Base-by-base conservation (phyloP, 2,329 filamentous ascomycete species). In the Xylariaceae sp. region DNA sequence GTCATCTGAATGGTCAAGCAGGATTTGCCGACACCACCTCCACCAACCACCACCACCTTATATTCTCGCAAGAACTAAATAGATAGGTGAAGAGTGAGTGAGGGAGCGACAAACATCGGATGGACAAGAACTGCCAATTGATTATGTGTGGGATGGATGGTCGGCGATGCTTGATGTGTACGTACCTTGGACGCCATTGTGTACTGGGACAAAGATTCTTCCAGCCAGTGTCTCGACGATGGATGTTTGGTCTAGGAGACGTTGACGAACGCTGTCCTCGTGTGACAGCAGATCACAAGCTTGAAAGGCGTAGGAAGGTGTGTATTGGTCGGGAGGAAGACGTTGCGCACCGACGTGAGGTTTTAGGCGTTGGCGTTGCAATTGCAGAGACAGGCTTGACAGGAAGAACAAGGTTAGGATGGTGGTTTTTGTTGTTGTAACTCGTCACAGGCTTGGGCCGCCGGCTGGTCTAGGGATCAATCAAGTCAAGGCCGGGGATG, bases 11-110 rank as follows among this genome's bases (percentile, higher is more conserved):
- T 98, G 58, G 95, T 98, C 82, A 99, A 86, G 80, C 95, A 98
- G 62, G 94, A 98, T 84, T 99, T 99, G 81, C 95, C 95, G 66
- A 99, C 95, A 77, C 95, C 95, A 84, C 95, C 95, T 71, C 96
- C 95, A 70, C 95, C 95, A 66, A 99, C 93, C 62, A 98, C 95
- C 61, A 99, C 95, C 79, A 96, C 80, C 80, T 96, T 96, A 79
- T 96, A 96, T 80, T 95, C 91, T 85, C 91, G 84, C 75, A 94
- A 80, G 74, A 93, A 94, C 89, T 94, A 71, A 57, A 34, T 31
- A 28, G 31, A 44, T 3, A 21, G 36, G 34, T n/a, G 16, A 31
- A 31, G n/a, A n/a, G n/a, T 31, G 28, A 31, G 28, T 31, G 50
- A 24, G 59, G 69, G 43, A 70, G 68, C 58, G 54, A 61, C 17